Conservation (phyloP, 2,329 filamentous ascomycete species). For the Teratosphaeria destructans region DNA sequence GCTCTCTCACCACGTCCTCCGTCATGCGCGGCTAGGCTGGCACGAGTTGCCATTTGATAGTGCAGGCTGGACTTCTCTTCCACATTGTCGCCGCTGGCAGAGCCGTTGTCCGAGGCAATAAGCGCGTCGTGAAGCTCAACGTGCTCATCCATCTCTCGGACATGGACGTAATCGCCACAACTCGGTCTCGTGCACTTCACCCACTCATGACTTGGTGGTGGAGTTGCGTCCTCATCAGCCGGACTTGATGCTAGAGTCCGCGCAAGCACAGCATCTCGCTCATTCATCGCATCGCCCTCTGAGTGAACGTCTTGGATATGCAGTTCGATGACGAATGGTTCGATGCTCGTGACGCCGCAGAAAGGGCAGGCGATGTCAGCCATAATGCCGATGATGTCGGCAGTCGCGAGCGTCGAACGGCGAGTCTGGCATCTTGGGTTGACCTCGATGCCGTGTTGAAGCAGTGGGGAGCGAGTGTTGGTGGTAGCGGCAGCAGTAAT, state of each 20-base stretch:
- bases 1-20: not conserved
- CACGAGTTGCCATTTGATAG: not conserved
- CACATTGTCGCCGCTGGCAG: not conserved
- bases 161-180: conserved; percentile 33
- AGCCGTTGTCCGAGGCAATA: conserved; percentile 23
- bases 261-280: conserved; percentile 1
- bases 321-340: conserved; percentile 17
- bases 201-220: conserved; percentile 14
- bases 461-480: not conserved
- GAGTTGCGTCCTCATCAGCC: not conserved
- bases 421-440: not conserved
- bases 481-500: not conserved
- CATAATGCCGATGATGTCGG: conserved; percentile 7
- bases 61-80: not conserved
- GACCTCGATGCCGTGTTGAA: not conserved
- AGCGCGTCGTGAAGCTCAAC: conserved; percentile 31
- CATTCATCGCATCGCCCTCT: conserved; percentile 17
- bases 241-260: not conserved
- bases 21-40: not conserved
- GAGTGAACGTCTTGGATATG: conserved; percentile 26
- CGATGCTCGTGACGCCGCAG: conserved; percentile 17
- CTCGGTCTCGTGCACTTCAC: conserved; percentile 32
- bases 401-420: not conserved
- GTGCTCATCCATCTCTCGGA: conserved; percentile 36
- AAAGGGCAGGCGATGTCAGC: conserved; percentile 18